Conservation (phyloP, 495 filamentous ascomycete species). For the Parathielavia appendiculata region DNA sequence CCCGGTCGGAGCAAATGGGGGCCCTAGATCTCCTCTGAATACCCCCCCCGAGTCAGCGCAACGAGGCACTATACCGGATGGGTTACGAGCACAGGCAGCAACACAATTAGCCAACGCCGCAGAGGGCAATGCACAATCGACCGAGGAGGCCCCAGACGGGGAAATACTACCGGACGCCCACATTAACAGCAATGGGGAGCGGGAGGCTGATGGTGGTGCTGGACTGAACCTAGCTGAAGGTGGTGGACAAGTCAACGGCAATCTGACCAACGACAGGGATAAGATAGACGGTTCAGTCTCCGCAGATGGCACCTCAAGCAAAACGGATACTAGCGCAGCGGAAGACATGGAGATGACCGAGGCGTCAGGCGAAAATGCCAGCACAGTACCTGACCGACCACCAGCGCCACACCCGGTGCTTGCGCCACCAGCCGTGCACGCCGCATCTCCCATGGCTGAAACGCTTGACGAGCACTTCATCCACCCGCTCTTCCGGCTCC, state of each 20-base stretch:
- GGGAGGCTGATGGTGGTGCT: background rate
- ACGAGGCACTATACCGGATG: background rate
- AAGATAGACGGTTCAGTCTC: background rate
- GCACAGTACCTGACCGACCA: background rate
- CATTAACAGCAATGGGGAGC: slow-evolving; percentile 9
- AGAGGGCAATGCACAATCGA: slow-evolving; percentile 17
- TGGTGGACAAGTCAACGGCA: slow-evolving; percentile 17
- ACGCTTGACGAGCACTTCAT: slow-evolving; percentile 52
- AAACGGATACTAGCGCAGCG: slow-evolving; percentile 26
- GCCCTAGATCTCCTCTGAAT: background rate
- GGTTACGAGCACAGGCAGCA: background rate
- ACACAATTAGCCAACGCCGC: slow-evolving; percentile 7
- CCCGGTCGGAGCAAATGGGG: background rate
- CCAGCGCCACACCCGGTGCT: background rate
- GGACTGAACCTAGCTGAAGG: background rate
- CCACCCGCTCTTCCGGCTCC: slow-evolving; percentile 81
- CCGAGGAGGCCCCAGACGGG: slow-evolving; percentile 19
- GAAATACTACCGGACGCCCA: slow-evolving; percentile 7
- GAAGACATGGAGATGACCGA: slow-evolving; percentile 49
- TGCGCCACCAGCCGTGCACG: background rate
- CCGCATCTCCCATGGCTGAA: background rate
- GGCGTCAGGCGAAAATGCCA: slow-evolving; percentile 10
- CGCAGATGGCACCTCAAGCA: slow-evolving; percentile 15
- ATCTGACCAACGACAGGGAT: background rate
- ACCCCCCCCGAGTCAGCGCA: background rate